Percentiles rank a stretch among this genome's conserved stretches.
Evolutionary conservation across 2,329 filamentous ascomycete species (phyloP).

Genomic region (Volutella citrinella): DNA sequence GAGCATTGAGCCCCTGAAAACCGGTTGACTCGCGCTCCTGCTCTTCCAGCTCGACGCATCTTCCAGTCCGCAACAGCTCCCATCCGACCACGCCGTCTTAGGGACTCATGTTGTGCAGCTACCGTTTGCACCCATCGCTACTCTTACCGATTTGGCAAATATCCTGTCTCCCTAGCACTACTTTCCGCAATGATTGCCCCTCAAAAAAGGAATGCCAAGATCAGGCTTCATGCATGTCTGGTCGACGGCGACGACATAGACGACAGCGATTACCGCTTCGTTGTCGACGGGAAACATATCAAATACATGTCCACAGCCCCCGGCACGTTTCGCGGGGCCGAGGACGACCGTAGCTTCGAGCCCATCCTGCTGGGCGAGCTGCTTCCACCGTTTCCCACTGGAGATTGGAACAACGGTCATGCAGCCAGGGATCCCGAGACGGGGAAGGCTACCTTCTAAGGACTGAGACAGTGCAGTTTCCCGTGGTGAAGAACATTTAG

Average conservation of each 20-base stretch:
- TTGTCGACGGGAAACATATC: conserved; percentile 19
- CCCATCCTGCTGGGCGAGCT: conserved; percentile 22
- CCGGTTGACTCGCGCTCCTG: no score
- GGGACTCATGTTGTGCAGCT: no score
- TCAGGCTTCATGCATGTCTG: conserved; percentile 24
- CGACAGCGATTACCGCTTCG: conserved; percentile 27
- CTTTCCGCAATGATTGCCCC: conserved; percentile 2
- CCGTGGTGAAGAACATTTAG: conserved; percentile 18
- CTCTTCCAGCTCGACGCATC: no score
- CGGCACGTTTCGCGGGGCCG: conserved; percentile 19
- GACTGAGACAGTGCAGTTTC: conserved; percentile 16
- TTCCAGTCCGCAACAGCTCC: no score
- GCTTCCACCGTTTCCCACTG: conserved; percentile 23
- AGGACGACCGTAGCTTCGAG: conserved; percentile 25
- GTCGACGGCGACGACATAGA: conserved; percentile 19
- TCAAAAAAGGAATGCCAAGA: conserved; percentile 17
- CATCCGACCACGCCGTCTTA: no score
- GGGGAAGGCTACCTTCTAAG: conserved; percentile 15
- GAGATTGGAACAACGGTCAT: conserved; percentile 23
- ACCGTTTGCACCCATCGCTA: no score
- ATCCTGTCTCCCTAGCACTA: neutral
- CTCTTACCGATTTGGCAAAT: neutral
- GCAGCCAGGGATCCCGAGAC: conserved; percentile 15
- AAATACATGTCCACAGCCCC: conserved; percentile 25
- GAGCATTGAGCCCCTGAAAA: no score